Conservation (phyloP, 2,329 filamentous ascomycete species). For the Aspergillus sp. region DNA sequence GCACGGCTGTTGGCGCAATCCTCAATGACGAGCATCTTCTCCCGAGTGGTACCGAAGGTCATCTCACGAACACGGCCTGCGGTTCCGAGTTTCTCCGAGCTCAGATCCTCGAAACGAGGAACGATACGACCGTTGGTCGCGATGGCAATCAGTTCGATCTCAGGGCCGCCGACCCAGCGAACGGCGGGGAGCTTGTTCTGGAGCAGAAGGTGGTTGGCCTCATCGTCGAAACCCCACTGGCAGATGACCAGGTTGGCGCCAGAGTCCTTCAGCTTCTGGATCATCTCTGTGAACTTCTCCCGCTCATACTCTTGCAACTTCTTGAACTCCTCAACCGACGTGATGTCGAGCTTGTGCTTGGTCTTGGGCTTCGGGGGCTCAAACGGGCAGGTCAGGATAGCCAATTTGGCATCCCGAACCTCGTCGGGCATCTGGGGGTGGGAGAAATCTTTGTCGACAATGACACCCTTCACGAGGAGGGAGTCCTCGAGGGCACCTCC, state of each 20-base stretch:
- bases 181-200: slow-evolving; percentile 96
- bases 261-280: slow-evolving; percentile 94
- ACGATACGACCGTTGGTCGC: slow-evolving; percentile 98
- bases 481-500: slow-evolving; percentile 92
- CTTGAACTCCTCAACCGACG: slow-evolving; percentile 96
- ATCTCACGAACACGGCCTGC: slow-evolving; percentile 92
- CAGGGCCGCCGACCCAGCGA: slow-evolving; percentile 95
- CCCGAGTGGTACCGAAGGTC: slow-evolving; percentile 93
- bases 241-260: slow-evolving; percentile 97
- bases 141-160: slow-evolving; percentile 98
- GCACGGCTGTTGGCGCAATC: slow-evolving; percentile 97
- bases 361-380: slow-evolving; percentile 99
- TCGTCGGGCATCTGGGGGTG: slow-evolving; percentile 98
- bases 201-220: slow-evolving; percentile 94
- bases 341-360: slow-evolving; percentile 98
- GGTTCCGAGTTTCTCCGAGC: slow-evolving; percentile 81
- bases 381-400: slow-evolving; percentile 96
- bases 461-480: slow-evolving; percentile 93
- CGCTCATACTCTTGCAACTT: slow-evolving; percentile 94
- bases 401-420: slow-evolving; percentile 92
- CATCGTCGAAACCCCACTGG: slow-evolving; percentile 99
- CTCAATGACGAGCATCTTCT: slow-evolving; percentile 99
- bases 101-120: slow-evolving; percentile 93
- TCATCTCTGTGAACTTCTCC: slow-evolving; percentile 98
- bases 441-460: slow-evolving; percentile 99